phyloP scores from a whole-genome alignment of 305 asterid genomes.

The Coffea humblotiana region DNA sequence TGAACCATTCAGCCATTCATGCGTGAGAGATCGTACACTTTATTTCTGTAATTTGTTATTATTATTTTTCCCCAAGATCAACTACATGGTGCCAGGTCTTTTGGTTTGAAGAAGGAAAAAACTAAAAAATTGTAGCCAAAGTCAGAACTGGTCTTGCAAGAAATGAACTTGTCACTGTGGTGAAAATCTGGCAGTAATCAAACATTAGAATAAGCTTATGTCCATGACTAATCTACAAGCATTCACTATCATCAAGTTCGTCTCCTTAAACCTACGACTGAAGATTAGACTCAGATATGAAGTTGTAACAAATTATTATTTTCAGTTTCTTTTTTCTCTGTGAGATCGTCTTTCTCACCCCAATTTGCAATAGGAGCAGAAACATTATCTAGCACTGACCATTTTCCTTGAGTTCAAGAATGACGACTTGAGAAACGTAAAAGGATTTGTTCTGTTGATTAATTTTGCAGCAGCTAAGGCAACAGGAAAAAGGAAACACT shows the following conservation, averaged over 20 bases:
- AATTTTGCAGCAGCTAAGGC: background rate
- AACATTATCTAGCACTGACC: background rate
- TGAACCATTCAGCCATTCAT: background rate
- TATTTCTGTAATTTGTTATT: background rate
- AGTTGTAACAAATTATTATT: background rate
- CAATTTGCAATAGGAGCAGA: background rate
- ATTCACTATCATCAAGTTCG: background rate
- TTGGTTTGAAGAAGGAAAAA: background rate
- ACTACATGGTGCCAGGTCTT: background rate
- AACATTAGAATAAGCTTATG: background rate
- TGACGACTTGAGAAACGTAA: background rate
- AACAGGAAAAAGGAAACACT: background rate
- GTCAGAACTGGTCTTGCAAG: background rate
- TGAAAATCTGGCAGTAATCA: background rate
- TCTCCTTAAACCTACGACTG: background rate
- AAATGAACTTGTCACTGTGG: background rate
- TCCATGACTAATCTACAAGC: background rate
- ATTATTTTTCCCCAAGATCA: background rate
- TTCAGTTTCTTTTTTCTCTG: background rate
- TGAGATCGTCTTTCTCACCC: background rate
- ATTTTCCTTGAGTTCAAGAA: background rate
- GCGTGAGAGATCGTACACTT: background rate
- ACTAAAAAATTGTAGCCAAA: background rate
- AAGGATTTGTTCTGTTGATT: background rate
- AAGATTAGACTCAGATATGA: background rate